Evolutionary conservation across 75 land plant genomes (phyloP).

Genomic region (Larix kaempferi): DNA sequence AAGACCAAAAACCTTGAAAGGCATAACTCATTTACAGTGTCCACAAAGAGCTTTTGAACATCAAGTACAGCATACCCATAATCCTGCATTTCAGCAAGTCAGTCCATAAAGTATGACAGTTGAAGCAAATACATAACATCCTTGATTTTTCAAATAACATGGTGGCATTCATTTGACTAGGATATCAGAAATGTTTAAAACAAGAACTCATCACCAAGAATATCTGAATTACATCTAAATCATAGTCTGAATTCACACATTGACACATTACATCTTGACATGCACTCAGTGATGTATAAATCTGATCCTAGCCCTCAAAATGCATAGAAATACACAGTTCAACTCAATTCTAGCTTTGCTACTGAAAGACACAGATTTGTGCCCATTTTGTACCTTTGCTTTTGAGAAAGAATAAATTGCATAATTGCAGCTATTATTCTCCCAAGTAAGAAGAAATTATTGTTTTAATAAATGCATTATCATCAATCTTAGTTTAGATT

Average conservation of each 20-base stretch:
- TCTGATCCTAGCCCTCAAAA: neutral
- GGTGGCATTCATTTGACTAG: neutral
- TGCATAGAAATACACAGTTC: neutral
- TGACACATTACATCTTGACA: neutral
- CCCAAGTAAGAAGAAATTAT: no score
- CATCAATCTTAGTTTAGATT: no score
- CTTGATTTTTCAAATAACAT: neutral
- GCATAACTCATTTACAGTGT: constrained; percentile 42
- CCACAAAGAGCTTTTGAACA: constrained; percentile 38
- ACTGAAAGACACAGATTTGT: no score
- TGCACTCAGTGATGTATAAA: neutral
- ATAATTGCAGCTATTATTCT: no score
- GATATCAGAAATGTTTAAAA: neutral
- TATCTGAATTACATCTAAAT: neutral
- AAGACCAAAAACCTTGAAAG: constrained; percentile 52
- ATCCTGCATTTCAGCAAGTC: constrained; percentile 9
- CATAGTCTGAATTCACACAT: neutral
- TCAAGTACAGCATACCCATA: constrained; percentile 70
- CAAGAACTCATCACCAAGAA: neutral
- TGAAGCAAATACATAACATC: neutral
- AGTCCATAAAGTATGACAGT: neutral
- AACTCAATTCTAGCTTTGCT: no score
- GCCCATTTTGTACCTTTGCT: no score
- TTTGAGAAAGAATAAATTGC: no score
- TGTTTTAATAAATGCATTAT: no score